These are phyloP conservation scores for Cordyceps tenuipes DNA, from an alignment of 2,329 filamentous ascomycete genomes.

Conservation along the genomic window DNA sequence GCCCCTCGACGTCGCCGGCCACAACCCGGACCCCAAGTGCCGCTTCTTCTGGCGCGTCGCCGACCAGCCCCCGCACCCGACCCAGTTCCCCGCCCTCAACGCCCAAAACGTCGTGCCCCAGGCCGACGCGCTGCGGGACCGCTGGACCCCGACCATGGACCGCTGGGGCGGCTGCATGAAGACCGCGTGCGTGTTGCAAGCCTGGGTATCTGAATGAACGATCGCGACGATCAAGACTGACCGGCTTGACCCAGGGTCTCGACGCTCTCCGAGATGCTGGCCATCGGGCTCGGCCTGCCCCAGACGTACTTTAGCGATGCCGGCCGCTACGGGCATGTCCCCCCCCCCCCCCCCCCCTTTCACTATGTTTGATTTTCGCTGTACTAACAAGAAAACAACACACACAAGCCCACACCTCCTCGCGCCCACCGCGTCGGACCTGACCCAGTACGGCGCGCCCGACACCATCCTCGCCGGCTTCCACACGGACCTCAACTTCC, in stretches of 20 bases:
- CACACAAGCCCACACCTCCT: conserved; percentile 48
- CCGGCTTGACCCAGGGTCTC: conserved; percentile 35
- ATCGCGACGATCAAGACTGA: background rate
- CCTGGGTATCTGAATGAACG: background rate
- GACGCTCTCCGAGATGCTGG: conserved; percentile 50
- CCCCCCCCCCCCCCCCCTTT: background rate
- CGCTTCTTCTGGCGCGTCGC: conserved; percentile 57
- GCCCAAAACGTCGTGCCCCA: conserved; percentile 46
- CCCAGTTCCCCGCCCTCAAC: conserved; percentile 47
- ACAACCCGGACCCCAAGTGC: conserved; percentile 52
- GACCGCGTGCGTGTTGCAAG: conserved; percentile 38
- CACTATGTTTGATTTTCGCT: no score
- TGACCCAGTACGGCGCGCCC: conserved; percentile 41
- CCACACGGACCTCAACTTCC: conserved; percentile 57
- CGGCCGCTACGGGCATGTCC: conserved; percentile 44
- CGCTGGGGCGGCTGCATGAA: conserved; percentile 54
- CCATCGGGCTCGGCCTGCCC: conserved; percentile 46
- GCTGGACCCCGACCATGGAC: conserved; percentile 48
- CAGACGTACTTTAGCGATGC: conserved; percentile 45
- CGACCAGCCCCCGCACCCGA: conserved; percentile 44
- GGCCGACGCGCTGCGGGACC: conserved; percentile 37
- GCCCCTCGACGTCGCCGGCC: conserved; percentile 48
- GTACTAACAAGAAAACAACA: background rate
- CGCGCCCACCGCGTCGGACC: conserved; percentile 52
- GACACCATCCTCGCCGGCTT: conserved; percentile 56